Evolutionary conservation across 805 yeast species (phyloP), one percentile per base, ranked within the genome.

Genomic region (Saccharomyces mikatae): DNA sequence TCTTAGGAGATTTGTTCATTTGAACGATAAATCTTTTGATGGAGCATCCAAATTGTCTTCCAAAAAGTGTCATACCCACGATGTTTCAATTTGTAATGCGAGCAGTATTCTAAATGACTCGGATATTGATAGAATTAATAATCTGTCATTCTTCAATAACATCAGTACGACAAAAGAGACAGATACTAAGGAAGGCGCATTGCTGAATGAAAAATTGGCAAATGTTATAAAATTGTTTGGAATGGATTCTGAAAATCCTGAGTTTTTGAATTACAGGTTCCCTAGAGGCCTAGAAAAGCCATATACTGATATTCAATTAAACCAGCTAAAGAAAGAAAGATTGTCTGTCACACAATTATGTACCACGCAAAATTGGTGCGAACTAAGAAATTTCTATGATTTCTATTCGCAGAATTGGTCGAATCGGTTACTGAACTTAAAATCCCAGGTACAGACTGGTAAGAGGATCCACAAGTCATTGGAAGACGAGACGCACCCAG

Each of bases 351-450:
- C 91, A 0, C 78, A 75, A 53, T 64, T 87, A 8, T 36, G 44
- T 9, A 67, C 84, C 10, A 79, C 85, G 0, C 74, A 78, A 31
- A 68, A 76, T 14, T 86, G 89, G 87, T 87, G 94, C 71, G 92
- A 87, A 66, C 68, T 86, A 48, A 70, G 81, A 46, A 74, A 71
- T 21, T 74, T 77, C 55, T 86, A 81, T 63, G 74, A 76, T 26
- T 63, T 81, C 0, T 86, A 79, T 59, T 70, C 83, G 0, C 75
- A 76, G 22, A 21, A n/a, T 21, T 31, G 13, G 27, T 11, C 24
- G 3, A 30, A 22, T 11, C 51, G n/a, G 11, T 46, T 26, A 29
- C 66, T 2, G 61, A 61, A 2, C 64, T 60, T 31, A 67, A 67
- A 24, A 77, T 77, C 4, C 59, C 74, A 77, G 2, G 76, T 84